Base-by-base conservation (phyloP, 2,329 filamentous ascomycete species). In the Fusarium tupiense region DNA sequence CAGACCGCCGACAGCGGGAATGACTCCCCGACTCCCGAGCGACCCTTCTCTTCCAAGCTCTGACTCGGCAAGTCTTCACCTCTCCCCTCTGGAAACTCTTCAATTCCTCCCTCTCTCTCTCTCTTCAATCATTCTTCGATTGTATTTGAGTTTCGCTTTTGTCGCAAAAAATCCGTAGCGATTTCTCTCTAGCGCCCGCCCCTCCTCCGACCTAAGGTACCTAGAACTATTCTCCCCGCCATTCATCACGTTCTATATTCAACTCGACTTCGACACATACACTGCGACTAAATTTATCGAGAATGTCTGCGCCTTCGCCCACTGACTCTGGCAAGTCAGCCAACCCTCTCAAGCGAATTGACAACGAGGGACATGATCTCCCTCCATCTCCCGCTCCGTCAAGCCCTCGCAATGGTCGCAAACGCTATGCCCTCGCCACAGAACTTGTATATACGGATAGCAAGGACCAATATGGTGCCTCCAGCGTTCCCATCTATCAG, bases 401-500 rank as follows among this genome's bases (percentile, higher is more conserved):
- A 22, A 98, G 93, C 80, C 96, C 96, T 31, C 90, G 92, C 81
- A 93, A 92, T 81, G 95, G 94, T 73, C 91, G 93, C 76, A 85
- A 88, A 50, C 94, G 94, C 77, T 99, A 98, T 84, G 95, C 95
- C 52, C 90, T 99, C 70, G 96, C 96, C 66, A 99, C 96, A 9
- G 96, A 99, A 85, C 87, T 99, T 72, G 96, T 99, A 69, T 98
- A 96, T 83, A 98, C 96, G 59, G 96, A 99, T 79, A 91, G 93
- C 82, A 96, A 92, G 84, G 96, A 99, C 84, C 96, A 99, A 86
- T 98, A 98, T 87, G 97, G 97, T 81, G 91, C 96, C 66, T 98
- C 94, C 78, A 98, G 95, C 83, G 92, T 97, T 78, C 96, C 96
- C 61, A 98, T 99, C 81, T 99, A 99, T 84, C 96, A 98, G 89